Base-by-base conservation (phyloP, 2,329 filamentous ascomycete genomes). In the Colletotrichum tropicale region DNA sequence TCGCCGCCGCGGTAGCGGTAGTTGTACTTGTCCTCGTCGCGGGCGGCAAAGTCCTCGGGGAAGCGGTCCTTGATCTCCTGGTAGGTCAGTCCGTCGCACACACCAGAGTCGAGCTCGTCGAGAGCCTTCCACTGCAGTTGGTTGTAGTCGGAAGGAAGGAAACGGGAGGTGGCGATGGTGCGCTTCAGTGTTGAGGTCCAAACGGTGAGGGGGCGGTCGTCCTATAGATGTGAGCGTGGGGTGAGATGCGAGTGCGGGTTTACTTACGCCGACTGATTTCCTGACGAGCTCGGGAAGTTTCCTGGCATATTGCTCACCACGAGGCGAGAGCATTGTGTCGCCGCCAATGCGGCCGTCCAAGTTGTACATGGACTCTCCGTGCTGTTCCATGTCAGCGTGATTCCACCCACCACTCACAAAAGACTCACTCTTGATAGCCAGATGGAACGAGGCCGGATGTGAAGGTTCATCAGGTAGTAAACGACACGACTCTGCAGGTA, bases 1-100 rank as follows among this genome's bases (percentile, higher is more conserved):
- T 99, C 97, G 70, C 97, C 97, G 77, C 97, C 97, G 7, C 97
- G 94, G 86, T 99, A 99, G 73, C 97, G 95, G 87, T 99, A 99
- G 88, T 99, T 98, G 91, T 98, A 98, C 86, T 99, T 99, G 89
- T 99, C 97, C 79, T 98, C 95, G 84, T 99, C 97, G 77, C 97
- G 95, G 38, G 96, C 96, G 66, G 93, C 92, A 86, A 99, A 99
- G 86, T 99, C 97, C 79, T 98, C 96, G 0, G 97, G 97, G 83
- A 95, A 98, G 70, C 91, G 88, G 81, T 98, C 92, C 81, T 97
- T 95, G 82, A 99, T 98, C 83, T 99, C 94, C 81, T 95, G 95
- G 84, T 98, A 98, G 2, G 97, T 99, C 84, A 98, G 92, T 70
- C 96, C 96, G 81, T 99, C 97, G 86, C 97, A 99, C 64, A 98